These are phyloP conservation scores for Barnettozyma vustinii DNA, from an alignment of 805 yeast species.

Conservation along the genomic window DNA sequence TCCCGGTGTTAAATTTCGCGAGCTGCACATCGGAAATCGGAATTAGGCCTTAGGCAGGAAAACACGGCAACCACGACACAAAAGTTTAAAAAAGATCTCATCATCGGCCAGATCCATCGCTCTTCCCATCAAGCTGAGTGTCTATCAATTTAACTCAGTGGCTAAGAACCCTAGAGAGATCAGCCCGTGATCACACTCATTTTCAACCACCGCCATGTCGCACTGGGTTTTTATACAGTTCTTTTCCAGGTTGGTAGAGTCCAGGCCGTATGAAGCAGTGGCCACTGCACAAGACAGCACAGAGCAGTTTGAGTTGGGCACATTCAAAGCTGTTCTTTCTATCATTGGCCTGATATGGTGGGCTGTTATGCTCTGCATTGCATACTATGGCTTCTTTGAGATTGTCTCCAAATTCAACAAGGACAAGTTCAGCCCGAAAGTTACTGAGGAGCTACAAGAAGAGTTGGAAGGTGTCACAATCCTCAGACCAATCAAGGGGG, in stretches of 20 bases:
- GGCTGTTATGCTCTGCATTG: constrained; percentile 16
- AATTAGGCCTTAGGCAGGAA: neutral
- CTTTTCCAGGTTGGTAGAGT: neutral
- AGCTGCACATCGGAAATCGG: neutral
- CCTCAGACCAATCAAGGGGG: constrained; percentile 76
- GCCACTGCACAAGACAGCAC: neutral
- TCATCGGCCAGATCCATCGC: neutral
- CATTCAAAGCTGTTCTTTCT: constrained; percentile 6
- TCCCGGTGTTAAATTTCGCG: too few species aligned
- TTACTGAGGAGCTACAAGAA: constrained; percentile 19
- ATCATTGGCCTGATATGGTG: constrained; percentile 24
- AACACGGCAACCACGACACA: neutral
- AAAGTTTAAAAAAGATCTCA: too few species aligned
- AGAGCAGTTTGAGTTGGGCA: neutral
- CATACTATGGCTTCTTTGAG: constrained; percentile 21
- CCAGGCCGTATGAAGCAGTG: neutral
- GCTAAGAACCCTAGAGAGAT: neutral
- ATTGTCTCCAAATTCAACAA: constrained; percentile 18
- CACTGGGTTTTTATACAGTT: constrained; percentile 1
- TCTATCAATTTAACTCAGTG: neutral
- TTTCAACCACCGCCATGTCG: neutral
- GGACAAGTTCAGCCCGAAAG: constrained; percentile 10
- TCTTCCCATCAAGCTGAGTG: neutral
- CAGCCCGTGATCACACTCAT: neutral
- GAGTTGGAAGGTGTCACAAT: constrained; percentile 67